Percentiles rank a stretch among this genome's conserved stretches.
phyloP scores from a whole-genome alignment of 1,284 basidiomycete species.

The Austroboletus niveus region DNA sequence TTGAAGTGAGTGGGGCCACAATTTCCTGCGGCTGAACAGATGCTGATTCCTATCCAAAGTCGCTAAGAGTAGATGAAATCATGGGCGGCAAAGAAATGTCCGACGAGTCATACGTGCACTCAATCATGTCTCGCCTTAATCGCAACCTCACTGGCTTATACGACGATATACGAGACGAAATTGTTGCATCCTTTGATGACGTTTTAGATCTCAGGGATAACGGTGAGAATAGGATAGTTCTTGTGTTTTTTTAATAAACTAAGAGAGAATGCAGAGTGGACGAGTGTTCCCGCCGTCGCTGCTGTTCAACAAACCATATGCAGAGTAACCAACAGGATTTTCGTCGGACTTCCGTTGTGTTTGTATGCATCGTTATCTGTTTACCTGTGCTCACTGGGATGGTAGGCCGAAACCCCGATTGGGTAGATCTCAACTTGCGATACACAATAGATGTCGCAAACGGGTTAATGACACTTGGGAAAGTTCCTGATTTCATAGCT shows the following conservation, averaged over 20 bases:
- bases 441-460: slow-evolving; percentile 8
- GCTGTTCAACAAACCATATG: slow-evolving; percentile 27
- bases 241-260: neutral
- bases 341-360: slow-evolving; percentile 41
- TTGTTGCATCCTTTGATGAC: slow-evolving; percentile 28
- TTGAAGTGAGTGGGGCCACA: no score
- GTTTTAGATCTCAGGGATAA: slow-evolving; percentile 8
- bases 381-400: slow-evolving; percentile 25
- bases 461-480: no score
- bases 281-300: slow-evolving; percentile 13
- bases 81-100: no score
- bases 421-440: slow-evolving; percentile 26
- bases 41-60: no score
- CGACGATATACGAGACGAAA: slow-evolving; percentile 33
- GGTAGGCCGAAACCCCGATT: slow-evolving; percentile 1
- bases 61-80: no score
- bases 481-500: no score
- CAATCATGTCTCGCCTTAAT: slow-evolving; percentile 18
- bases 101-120: no score
- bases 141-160: slow-evolving; percentile 27
- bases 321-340: slow-evolving; percentile 36
- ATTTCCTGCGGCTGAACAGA: no score
- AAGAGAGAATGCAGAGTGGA: slow-evolving; percentile 25
- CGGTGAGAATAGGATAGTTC: slow-evolving; percentile 1
- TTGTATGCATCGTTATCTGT: neutral